phyloP scores from a whole-genome alignment of 2,329 filamentous ascomycete species.

The Teratosphaeria epicoccoides region DNA sequence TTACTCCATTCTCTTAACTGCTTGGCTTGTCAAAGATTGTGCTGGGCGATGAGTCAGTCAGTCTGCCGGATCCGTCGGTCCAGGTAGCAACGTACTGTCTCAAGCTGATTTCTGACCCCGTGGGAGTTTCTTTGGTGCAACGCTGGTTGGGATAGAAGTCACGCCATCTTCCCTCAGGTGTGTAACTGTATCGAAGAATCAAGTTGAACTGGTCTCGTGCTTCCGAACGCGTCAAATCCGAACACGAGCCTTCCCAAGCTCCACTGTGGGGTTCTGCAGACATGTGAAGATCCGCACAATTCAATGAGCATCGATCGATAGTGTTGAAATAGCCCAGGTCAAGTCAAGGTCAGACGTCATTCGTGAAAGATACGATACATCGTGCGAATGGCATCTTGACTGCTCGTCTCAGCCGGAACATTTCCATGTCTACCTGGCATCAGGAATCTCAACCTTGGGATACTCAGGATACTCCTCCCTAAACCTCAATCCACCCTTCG shows the following conservation, averaged over 20 bases:
- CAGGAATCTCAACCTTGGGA: not conserved
- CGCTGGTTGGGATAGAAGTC: not conserved
- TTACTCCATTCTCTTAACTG: not conserved
- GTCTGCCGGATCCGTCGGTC: not conserved
- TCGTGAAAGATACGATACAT: not conserved
- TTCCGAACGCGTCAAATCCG: not conserved
- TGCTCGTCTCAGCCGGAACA: not conserved
- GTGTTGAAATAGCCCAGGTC: no score
- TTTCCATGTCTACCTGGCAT: not conserved
- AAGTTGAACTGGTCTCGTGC: not conserved
- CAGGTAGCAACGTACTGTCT: not conserved
- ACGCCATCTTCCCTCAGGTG: no score
- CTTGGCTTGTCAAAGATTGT: not conserved
- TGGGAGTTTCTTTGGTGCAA: not conserved
- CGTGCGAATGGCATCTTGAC: not conserved
- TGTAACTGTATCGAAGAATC: not conserved
- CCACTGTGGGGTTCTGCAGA: not conserved
- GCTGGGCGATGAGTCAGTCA: conserved; percentile 5
- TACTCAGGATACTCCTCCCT: conserved; percentile 18
- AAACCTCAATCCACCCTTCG: conserved; percentile 16
- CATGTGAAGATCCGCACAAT: not conserved
- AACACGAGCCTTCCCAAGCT: not conserved
- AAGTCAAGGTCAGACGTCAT: no score
- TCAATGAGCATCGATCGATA: no score
- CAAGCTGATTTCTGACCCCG: not conserved